Evolutionary conservation across 257 asterid genomes (phyloP), one percentile per base, ranked within the genome.

Genomic region (Anisodus tanguticus): DNA sequence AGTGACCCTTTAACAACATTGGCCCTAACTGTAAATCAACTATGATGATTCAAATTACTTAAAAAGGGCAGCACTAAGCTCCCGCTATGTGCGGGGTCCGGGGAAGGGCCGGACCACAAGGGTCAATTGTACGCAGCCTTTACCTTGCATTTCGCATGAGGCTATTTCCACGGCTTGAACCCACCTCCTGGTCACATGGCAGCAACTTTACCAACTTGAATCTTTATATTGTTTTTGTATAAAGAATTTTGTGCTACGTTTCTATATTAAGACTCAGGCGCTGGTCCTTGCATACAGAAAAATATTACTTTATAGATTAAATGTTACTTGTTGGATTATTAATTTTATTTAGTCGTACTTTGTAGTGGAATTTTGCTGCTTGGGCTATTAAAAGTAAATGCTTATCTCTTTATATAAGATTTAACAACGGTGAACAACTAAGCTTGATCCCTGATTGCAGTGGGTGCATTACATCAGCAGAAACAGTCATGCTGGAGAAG

Each of bases 381-480:
- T 79, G 54, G 59, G 47, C 69, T 15, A 77, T 4, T 53, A 53
- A 82, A 53, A 63, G 43, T 62, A 26, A 55, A 84, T 41, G 77
- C 39, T 37, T 12, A 4, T 62, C 19, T 37, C 64, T 49, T 37
- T 41, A 54, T 76, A 39, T 60, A 22, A 82, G 39, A 47, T 19
- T 85, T 11, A 49, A 47, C 35, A 79, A 19, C 2, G 53, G 19
- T 68, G 63, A 80, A 0, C 22, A 71, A 19, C 67, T 89, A 86
- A 54, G 87, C 64, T 57, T 49, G 85, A 55, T 39, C 54, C 66
- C 62, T 87, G 55, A 88, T 85, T 87, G 91, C 94, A 97, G 99
- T 90, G 98, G 98, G 47, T 97, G 99, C 89, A 89, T 97, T 83
- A 97, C 99, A 35, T 95, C 99, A 4, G 99, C 99, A 58, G 99